phyloP scores from a whole-genome alignment of 73 alveolate genomes.

The Diophrys appendiculata region DNA sequence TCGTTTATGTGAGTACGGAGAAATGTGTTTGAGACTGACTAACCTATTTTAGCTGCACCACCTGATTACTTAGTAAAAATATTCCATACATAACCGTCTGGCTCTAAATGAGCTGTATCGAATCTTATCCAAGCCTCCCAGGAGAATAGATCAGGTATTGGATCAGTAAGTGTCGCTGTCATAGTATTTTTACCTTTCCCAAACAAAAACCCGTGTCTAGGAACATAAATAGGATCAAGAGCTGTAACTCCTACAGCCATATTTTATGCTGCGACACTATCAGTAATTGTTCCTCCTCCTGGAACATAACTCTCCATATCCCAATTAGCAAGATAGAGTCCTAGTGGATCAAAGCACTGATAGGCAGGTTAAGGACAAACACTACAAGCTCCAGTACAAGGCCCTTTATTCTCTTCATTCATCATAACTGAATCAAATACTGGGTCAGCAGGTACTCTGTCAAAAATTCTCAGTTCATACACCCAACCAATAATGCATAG shows the following conservation, averaged over 20 bases:
- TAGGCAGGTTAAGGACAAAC: conserved; percentile 2
- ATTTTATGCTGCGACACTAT: conserved; percentile 10
- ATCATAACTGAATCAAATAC: no score
- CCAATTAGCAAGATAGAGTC: not conserved
- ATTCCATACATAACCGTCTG: conserved; percentile 1
- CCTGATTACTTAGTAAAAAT: not conserved
- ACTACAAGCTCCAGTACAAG: not conserved
- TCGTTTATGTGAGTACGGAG: conserved; percentile 7
- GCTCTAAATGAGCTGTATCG: conserved; percentile 6
- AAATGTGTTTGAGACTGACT: conserved; percentile 8
- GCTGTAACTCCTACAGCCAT: conserved; percentile 1
- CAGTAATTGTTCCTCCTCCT: conserved; percentile 20
- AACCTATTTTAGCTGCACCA: not conserved
- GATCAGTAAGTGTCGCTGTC: conserved; percentile 3
- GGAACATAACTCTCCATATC: conserved; percentile 9
- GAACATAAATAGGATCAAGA: conserved; percentile 5
- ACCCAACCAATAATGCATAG: no score
- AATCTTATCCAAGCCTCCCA: conserved; percentile 11
- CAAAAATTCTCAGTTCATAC: no score
- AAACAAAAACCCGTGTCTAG: conserved; percentile 2
- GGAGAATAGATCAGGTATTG: conserved; percentile 9
- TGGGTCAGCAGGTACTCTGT: no score
- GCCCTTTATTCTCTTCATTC: no score
- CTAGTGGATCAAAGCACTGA: conserved; percentile 7
- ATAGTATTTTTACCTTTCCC: not conserved